Conservation (phyloP, 495 filamentous ascomycete species). For the Talaromyces ruber region DNA sequence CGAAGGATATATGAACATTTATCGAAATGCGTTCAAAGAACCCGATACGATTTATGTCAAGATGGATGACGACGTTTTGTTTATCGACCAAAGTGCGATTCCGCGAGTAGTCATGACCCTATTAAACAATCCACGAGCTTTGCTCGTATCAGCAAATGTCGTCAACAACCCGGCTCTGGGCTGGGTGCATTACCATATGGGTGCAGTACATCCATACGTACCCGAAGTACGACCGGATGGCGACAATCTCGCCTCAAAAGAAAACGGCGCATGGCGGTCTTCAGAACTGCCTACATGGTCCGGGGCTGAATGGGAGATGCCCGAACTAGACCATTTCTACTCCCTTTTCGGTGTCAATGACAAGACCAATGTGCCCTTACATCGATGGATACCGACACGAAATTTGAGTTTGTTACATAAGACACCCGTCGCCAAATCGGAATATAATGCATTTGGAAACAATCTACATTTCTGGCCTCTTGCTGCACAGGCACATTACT, state of each 20-base stretch:
- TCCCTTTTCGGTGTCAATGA: slow-evolving; percentile 8
- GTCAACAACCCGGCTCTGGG: slow-evolving; percentile 36
- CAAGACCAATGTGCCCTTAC: slow-evolving; percentile 20
- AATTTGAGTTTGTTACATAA: slow-evolving; percentile 23
- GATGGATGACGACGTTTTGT: slow-evolving; percentile 44
- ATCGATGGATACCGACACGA: slow-evolving; percentile 35
- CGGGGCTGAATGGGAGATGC: slow-evolving; percentile 11
- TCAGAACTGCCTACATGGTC: slow-evolving; percentile 16
- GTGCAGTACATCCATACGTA: slow-evolving; percentile 35
- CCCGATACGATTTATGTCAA: slow-evolving; percentile 37
- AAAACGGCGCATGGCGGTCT: slow-evolving; percentile 18
- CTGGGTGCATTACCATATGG: slow-evolving; percentile 36
- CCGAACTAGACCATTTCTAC: slow-evolving; percentile 8
- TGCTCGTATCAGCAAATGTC: slow-evolving; percentile 36
- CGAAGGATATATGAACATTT: slow-evolving; percentile 21
- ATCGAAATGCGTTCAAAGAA: slow-evolving; percentile 17
- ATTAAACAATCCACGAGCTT: slow-evolving; percentile 32
- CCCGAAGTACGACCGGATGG: slow-evolving; percentile 19
- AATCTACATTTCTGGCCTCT: slow-evolving; percentile 34
- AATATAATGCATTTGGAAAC: slow-evolving; percentile 15
- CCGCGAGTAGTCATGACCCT: slow-evolving; percentile 32
- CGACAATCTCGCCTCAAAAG: slow-evolving; percentile 10
- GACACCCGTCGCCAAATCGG: slow-evolving; percentile 24
- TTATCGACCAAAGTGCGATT: slow-evolving; percentile 38
- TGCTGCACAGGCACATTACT: slow-evolving; percentile 42